Percentiles rank a stretch among this genome's conserved stretches.
phyloP scores from a whole-genome alignment of 2,329 filamentous ascomycete species.

The Falciphora oryzae region DNA sequence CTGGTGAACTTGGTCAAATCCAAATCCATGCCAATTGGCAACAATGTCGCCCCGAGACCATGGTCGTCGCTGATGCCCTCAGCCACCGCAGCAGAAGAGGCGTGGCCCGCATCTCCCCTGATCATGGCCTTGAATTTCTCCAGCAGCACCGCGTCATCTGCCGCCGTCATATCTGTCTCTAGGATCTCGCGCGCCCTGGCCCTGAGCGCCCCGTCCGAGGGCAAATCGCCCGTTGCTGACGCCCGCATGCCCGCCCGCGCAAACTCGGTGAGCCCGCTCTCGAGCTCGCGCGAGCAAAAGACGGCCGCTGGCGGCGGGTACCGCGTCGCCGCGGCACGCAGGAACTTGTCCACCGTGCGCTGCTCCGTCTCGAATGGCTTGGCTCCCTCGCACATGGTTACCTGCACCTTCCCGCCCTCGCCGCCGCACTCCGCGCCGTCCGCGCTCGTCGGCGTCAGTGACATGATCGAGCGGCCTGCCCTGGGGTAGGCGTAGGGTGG shows the following conservation, averaged over 20 bases:
- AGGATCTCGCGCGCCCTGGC: slow-evolving; percentile 43
- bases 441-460: slow-evolving; percentile 12
- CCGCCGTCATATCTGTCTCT: slow-evolving; percentile 40
- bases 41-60: neutral
- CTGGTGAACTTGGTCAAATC: slow-evolving; percentile 23
- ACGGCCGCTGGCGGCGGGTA: slow-evolving; percentile 42
- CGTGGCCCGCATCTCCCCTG: slow-evolving; percentile 5
- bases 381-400: slow-evolving; percentile 29
- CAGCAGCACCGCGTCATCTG: slow-evolving; percentile 47
- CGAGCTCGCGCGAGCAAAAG: slow-evolving; percentile 55
- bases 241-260: slow-evolving; percentile 31
- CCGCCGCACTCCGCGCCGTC: slow-evolving; percentile 3
- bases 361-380: slow-evolving; percentile 38
- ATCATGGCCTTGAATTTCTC: slow-evolving; percentile 48
- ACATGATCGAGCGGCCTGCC: slow-evolving; percentile 20
- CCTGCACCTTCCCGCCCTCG: slow-evolving; percentile 17
- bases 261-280: slow-evolving; percentile 45
- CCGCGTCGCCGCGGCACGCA: slow-evolving; percentile 37
- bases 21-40: slow-evolving; percentile 29
- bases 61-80: neutral
- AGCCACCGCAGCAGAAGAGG: neutral
- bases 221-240: slow-evolving; percentile 33
- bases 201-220: slow-evolving; percentile 41
- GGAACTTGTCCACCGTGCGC: slow-evolving; percentile 41
- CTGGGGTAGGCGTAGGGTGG: slow-evolving; percentile 43